Evolutionary conservation across 495 filamentous ascomycete species (phyloP), one percentile per base, ranked within the genome.

Genomic region (Pyronema domesticum): DNA sequence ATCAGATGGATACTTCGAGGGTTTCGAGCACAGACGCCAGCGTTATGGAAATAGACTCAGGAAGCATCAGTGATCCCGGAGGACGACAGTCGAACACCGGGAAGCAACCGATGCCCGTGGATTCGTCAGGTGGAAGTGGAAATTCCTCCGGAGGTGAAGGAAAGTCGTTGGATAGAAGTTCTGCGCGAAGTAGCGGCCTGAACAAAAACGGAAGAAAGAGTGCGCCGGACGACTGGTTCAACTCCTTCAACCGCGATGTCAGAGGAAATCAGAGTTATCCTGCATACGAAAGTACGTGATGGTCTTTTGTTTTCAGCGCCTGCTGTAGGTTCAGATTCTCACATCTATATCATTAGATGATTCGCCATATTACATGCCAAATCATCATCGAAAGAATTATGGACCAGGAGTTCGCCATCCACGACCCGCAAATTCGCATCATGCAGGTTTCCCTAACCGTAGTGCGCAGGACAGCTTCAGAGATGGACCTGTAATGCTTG

Each of bases 151-250:
- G 52, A 1, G 42, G 11, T 17, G 52, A 54, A 19, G 52, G 52
- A 13, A 54, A 33, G 43, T 7, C 30, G 18, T 10, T 40, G 30
- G 52, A 30, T 15, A n/a, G 11, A 7, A 23, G 23, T 46, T 34
- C 18, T 23, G 23, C 33, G 7, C 6, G 52, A 11, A 35, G 36
- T 35, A 60, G 57, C 54, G 54, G 56, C 37, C 11, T 19, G 46
- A 40, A 11, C 17, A 53, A 30, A 53, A 30, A 18, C 9, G 52
- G 62, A 51, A 37, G 60, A 44, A 58, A 53, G 15, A 59, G 54
- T 57, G 54, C 53, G 23, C 51, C 59, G 23, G 62, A 65, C 57
- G 62, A 65, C 55, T 65, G 62, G 63, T 65, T 65, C 53, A 65
- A 62, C 37, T 3, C 46, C 8, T 53, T 65, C 53, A 65, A 65